These are phyloP conservation scores for Lasiosphaeria miniovina DNA, from an alignment of 495 filamentous ascomycete genomes.

Conservation along the genomic window DNA sequence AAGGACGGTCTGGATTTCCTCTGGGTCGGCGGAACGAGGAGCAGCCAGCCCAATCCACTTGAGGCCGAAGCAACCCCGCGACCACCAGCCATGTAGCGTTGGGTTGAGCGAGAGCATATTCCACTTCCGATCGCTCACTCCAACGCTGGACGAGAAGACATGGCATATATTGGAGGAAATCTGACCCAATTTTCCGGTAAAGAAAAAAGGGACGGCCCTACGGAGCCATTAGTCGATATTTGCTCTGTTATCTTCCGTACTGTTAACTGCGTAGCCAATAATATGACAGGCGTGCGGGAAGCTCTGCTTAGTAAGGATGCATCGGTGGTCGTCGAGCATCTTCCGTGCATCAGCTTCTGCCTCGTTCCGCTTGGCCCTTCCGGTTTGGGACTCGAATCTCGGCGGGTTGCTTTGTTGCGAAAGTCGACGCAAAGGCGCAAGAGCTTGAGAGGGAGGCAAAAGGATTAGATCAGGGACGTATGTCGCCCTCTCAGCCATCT, in stretches of 20 bases:
- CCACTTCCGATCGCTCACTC: slow-evolving; percentile 12
- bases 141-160: slow-evolving; percentile 4
- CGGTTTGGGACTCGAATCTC: slow-evolving; percentile 5
- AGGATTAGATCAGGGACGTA: no score
- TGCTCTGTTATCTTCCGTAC: background rate
- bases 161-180: slow-evolving; percentile 3
- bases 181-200: background rate
- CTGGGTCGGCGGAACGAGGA: slow-evolving; percentile 1
- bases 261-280: slow-evolving; percentile 9
- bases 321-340: slow-evolving; percentile 3
- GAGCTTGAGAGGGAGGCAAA: no score
- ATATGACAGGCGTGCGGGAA: slow-evolving; percentile 11
- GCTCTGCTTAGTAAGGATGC: slow-evolving; percentile 4
- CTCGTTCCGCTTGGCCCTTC: slow-evolving; percentile 6
- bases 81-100: slow-evolving; percentile 12
- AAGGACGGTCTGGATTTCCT: background rate
- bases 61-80: slow-evolving; percentile 10
- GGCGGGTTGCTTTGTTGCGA: background rate
- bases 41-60: slow-evolving; percentile 7
- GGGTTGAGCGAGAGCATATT: slow-evolving; percentile 8
- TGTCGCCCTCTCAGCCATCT: no score
- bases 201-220: background rate
- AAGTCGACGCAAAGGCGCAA: background rate
- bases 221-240: background rate
- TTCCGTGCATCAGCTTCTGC: slow-evolving; percentile 5